Evolutionary conservation across 2,329 filamentous ascomycete species (phyloP).

Genomic region (Sporothrix sp.): DNA sequence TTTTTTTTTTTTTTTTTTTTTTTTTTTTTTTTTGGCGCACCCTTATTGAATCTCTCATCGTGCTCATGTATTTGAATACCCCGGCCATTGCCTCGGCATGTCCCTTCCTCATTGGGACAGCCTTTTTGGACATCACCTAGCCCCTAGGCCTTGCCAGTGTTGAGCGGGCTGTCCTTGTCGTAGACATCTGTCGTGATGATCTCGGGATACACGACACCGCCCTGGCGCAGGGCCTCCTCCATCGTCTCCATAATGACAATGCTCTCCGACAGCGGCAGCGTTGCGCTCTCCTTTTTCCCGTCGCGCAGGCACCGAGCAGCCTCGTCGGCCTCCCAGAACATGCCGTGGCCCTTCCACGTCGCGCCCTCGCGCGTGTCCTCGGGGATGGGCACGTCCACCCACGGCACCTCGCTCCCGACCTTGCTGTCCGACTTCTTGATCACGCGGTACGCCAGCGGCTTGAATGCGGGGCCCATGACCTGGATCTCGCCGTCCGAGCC

Average conservation of each 20-base stretch:
- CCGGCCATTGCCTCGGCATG: no score
- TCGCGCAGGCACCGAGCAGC: constrained; percentile 48
- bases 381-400: constrained; percentile 45
- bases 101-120: no score
- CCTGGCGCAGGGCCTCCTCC: constrained; percentile 46
- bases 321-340: constrained; percentile 54
- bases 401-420: constrained; percentile 27
- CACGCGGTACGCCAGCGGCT: constrained; percentile 55
- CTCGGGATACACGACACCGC: constrained; percentile 44
- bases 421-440: constrained; percentile 37
- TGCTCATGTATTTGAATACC: no score
- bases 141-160: constrained; percentile 37
- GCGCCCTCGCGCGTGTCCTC: constrained; percentile 32
- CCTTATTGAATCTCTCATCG: no score
- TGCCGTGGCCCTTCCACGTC: constrained; percentile 57
- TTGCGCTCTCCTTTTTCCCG: constrained; percentile 64
- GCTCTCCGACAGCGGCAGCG: constrained; percentile 64
- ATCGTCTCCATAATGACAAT: constrained; percentile 73
- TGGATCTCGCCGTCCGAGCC: constrained; percentile 76
- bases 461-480: constrained; percentile 61
- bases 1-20: no score
- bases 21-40: no score
- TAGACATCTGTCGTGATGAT: constrained; percentile 48
- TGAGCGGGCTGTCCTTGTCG: constrained; percentile 51
- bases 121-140: no score